These are phyloP conservation scores for Wallacemonas sp. DNA, from an alignment of 208 protist genomes.

Conservation along the genomic window DNA sequence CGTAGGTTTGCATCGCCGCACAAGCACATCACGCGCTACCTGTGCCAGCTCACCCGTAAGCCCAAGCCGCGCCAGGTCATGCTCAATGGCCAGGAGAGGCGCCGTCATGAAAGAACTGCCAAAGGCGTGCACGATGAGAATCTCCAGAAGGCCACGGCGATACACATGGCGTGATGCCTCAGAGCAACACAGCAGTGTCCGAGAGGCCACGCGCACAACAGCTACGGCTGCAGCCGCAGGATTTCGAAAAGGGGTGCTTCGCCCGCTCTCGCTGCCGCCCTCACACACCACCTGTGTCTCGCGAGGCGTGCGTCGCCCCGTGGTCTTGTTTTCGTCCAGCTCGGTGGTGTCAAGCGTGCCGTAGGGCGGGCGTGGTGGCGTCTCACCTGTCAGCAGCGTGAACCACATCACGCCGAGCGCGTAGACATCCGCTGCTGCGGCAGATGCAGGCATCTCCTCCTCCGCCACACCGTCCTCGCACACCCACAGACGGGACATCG, in stretches of 20 bases:
- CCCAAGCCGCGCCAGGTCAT: neutral
- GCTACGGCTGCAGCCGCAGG: no score
- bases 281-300: no score
- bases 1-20: no score
- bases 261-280: no score
- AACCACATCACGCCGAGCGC: slow-evolving; percentile 64
- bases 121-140: slow-evolving; percentile 7
- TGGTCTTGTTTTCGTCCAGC: no score
- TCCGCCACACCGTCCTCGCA: no score
- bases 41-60: neutral
- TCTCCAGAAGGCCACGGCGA: neutral
- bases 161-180: neutral
- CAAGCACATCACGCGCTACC: neutral
- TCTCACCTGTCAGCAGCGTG: slow-evolving; percentile 43
- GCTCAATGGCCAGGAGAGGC: neutral
- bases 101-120: neutral
- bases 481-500: no score
- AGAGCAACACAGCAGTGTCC: neutral
- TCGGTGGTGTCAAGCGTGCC: no score
- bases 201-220: no score
- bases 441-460: no score
- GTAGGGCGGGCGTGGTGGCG: slow-evolving; percentile 38
- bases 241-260: no score
- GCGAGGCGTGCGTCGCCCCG: no score
- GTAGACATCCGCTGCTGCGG: slow-evolving; percentile 44